These are phyloP conservation scores for Aspergillus wentii DNA, from an alignment of 495 filamentous ascomycete genomes.

Conservation along the genomic window DNA sequence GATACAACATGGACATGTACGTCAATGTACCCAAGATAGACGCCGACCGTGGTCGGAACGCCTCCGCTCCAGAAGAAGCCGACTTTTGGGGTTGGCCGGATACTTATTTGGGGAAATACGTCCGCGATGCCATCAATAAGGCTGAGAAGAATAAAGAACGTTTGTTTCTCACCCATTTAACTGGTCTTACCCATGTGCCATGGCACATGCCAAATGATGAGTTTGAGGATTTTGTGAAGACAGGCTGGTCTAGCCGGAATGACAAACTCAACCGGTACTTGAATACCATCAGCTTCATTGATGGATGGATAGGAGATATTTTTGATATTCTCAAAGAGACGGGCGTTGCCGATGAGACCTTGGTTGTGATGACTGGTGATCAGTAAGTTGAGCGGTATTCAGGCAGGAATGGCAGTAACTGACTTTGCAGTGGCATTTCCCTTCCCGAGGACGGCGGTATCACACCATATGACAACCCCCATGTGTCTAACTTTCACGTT, in stretches of 20 bases:
- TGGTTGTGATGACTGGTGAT: constrained; percentile 39
- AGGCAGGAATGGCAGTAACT: not conserved
- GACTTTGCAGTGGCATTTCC: constrained; percentile 15
- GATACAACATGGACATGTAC: constrained; percentile 26
- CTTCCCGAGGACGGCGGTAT: constrained; percentile 27
- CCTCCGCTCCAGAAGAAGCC: constrained; percentile 19
- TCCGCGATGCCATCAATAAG: constrained; percentile 29
- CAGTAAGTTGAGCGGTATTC: constrained; percentile 24
- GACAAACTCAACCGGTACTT: constrained; percentile 30
- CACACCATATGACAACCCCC: constrained; percentile 30
- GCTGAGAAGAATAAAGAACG: constrained; percentile 30
- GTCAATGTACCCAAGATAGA: constrained; percentile 22
- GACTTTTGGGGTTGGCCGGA: constrained; percentile 36
- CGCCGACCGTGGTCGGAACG: constrained; percentile 10
- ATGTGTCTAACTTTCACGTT: constrained; percentile 35
- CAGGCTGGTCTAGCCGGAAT: constrained; percentile 12
- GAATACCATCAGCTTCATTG: constrained; percentile 34
- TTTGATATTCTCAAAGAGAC: constrained; percentile 31
- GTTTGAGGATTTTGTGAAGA: constrained; percentile 16
- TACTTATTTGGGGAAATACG: constrained; percentile 26
- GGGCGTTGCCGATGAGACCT: constrained; percentile 35
- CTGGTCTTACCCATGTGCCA: constrained; percentile 36
- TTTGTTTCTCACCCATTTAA: constrained; percentile 39
- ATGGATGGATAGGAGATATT: constrained; percentile 31
- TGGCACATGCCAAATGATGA: constrained; percentile 29